Evolutionary conservation across 192 early-diverging fungal species (phyloP).

Genomic region (Backusella parvicylindrica): DNA sequence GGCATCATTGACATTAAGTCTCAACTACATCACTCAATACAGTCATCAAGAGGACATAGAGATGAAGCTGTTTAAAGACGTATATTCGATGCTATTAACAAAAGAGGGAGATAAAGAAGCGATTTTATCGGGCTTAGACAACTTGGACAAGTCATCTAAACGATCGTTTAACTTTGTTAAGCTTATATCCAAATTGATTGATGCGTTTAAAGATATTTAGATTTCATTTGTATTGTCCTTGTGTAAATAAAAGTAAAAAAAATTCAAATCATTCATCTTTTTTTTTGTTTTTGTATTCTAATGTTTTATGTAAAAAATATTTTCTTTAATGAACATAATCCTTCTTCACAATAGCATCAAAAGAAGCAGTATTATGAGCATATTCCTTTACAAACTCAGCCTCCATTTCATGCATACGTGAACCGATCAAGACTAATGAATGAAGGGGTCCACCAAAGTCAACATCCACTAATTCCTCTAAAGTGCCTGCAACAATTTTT

Average conservation of each 20-base stretch:
- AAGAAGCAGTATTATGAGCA: slow-evolving; percentile 62
- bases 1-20: neutral
- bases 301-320: neutral
- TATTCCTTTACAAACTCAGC: slow-evolving; percentile 79
- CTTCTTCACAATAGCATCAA: slow-evolving; percentile 61
- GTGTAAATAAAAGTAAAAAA: neutral
- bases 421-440: slow-evolving; percentile 88
- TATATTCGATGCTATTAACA: neutral
- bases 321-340: slow-evolving; percentile 7
- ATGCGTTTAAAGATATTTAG: neutral
- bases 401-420: slow-evolving; percentile 89
- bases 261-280: too few relatives aligned
- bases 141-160: neutral
- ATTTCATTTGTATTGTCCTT: neutral
- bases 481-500: slow-evolving; percentile 81
- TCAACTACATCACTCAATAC: neutral
- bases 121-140: neutral
- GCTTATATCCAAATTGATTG: neutral
- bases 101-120: neutral
- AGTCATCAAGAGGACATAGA: neutral
- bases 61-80: neutral
- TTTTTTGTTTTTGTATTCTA: neutral
- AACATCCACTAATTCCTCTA: slow-evolving; percentile 72
- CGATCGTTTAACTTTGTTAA: neutral
- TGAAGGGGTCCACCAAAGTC: slow-evolving; percentile 97